These are phyloP conservation scores for Eucalyptus pumila DNA, from an alignment of 345 rosid species.

Conservation along the genomic window DNA sequence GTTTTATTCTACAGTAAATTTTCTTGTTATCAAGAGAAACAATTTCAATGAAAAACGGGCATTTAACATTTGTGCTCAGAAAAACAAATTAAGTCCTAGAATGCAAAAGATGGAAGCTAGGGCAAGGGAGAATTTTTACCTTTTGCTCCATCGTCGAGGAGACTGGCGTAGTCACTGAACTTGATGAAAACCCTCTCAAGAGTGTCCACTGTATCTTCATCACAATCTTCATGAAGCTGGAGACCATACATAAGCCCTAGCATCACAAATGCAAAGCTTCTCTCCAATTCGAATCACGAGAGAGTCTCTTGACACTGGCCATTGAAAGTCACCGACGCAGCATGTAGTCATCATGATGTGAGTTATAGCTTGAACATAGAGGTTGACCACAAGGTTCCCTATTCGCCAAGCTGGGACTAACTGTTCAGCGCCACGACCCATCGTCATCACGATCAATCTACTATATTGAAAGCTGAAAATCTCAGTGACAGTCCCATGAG, in stretches of 20 bases:
- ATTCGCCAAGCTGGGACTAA: background rate
- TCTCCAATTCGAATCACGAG: background rate
- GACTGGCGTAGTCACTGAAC: background rate
- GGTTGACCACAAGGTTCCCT: background rate
- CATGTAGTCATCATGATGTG: background rate
- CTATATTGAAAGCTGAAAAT: background rate
- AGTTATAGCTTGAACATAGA: background rate
- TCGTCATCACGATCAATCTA: background rate
- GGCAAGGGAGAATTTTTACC: background rate
- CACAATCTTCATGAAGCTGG: background rate
- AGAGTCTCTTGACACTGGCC: constrained; percentile 5
- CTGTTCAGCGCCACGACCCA: background rate
- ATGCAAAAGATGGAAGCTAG: background rate
- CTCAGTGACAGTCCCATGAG: background rate
- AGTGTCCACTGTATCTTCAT: background rate
- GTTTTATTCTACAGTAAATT: background rate
- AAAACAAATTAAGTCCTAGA: background rate
- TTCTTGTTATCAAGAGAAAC: background rate
- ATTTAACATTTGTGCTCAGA: background rate
- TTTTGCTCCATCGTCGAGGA: background rate
- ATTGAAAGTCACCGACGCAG: background rate
- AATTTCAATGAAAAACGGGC: background rate
- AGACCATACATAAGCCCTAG: constrained; percentile 1
- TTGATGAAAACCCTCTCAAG: constrained; percentile 1
- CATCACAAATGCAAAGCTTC: constrained; percentile 2